Percentiles rank a stretch among this genome's conserved stretches.
Conservation (phyloP, 2,329 filamentous ascomycete species). For the Trichoderma atrobrunneum region DNA sequence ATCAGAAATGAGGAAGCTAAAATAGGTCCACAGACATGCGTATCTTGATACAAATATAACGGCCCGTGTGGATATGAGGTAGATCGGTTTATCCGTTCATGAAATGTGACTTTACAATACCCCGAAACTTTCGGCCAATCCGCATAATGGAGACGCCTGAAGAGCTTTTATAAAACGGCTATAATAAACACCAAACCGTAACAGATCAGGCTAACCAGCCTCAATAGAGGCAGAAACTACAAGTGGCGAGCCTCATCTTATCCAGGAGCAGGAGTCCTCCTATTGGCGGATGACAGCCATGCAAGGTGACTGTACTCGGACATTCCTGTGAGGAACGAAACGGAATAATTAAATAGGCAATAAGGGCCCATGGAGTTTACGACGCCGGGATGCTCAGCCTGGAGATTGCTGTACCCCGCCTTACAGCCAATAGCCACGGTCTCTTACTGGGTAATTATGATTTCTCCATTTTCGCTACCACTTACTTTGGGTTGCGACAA, state of each 20-base stretch:
- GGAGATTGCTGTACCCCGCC: not conserved
- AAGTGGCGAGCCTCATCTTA: not conserved
- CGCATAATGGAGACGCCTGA: not conserved
- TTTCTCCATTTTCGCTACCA: not conserved
- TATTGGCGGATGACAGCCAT: not conserved
- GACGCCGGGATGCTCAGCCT: not conserved
- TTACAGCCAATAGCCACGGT: not conserved
- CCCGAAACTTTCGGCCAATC: not conserved
- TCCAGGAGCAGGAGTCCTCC: not conserved
- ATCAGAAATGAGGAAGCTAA: not conserved
- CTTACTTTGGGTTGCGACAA: not conserved
- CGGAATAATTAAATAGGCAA: not conserved
- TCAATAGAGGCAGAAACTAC: not conserved
- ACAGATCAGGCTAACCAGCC: not conserved
- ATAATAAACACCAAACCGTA: not conserved
- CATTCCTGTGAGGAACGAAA: not conserved
- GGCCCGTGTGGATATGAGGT: not conserved
- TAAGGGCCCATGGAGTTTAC: not conserved
- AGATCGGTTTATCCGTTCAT: not conserved
- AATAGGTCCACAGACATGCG: not conserved
- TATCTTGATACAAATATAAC: not conserved
- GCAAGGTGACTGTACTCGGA: not conserved
- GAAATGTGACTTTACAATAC: not conserved
- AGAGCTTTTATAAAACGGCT: not conserved
- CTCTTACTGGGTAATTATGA: not conserved